Base-by-base conservation (phyloP, 1,139 yeast species). In the Geotrichum phurueaensis region DNA sequence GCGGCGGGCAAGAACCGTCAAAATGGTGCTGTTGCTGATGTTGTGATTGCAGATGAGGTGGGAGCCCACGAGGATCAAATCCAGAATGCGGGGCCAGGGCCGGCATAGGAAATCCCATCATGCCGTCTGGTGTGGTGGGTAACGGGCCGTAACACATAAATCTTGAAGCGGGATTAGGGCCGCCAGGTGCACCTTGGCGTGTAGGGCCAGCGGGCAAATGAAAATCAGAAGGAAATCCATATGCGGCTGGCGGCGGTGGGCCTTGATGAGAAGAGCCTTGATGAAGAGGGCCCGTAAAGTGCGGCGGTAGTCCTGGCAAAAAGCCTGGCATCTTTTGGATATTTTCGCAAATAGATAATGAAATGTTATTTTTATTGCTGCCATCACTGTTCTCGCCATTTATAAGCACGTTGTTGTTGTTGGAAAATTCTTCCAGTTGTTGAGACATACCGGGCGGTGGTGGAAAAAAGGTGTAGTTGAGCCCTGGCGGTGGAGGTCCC, bases 1-100 rank as follows among this genome's bases (percentile, higher is more conserved):
- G 31, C 20, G 55, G 62, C 18, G 62, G 57, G 12, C 54, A 49
- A 53, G 54, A n/a, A 15, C 23, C 48, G 29, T 23, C 48, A 15
- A 53, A 31, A 43, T 54, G 53, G 54, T 25, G 27, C 27, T 25
- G 27, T 5, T 3, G 27, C 5, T 7, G 51, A 18, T 20, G 63
- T 47, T 39, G 59, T 20, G 12, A 53, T n/a, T 22, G 60, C 54
- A 29, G 39, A 47, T 36, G 15, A n/a, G 20, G 33, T 27, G 47
- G 57, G 45, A 27, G 59, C 51, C 23, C 22, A 15, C 20, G 47
- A 1, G 47, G 47, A 22, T 39, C 20, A 9, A 39, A 39, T 15
- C 47, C 47, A 39, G 20, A 15, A 39, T 15, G 47, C 20, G 47
- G 47, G 47, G 7, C 47, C 47, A 39, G 47, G 47, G n/a, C 22